Percentiles rank a stretch among this genome's conserved stretches.
These are phyloP conservation scores for Gremmenia infestans DNA, from an alignment of 2,329 filamentous ascomycete genomes.

Conservation along the genomic window DNA sequence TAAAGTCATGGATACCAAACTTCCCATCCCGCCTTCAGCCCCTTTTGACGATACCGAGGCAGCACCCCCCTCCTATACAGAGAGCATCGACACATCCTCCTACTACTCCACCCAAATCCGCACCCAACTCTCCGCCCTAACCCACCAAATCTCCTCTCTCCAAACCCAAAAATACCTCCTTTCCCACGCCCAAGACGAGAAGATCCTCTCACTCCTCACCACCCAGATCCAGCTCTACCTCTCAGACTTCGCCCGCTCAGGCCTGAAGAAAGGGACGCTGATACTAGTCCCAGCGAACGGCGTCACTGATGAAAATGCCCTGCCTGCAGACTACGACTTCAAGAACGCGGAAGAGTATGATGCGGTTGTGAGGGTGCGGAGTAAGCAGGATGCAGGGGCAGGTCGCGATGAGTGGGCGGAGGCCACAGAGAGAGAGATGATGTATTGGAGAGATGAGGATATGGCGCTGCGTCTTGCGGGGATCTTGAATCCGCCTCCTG, in stretches of 20 bases:
- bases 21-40: not conserved
- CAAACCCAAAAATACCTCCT: conserved; percentile 20
- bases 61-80: conserved; percentile 23
- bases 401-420: conserved; percentile 2
- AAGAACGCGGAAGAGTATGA: conserved; percentile 18
- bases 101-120: conserved; percentile 25
- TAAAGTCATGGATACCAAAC: conserved; percentile 21
- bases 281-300: conserved; percentile 25
- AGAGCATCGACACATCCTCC: conserved; percentile 15
- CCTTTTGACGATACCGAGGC: conserved; percentile 10
- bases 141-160: conserved; percentile 18
- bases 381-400: conserved; percentile 12
- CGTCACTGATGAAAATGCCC: conserved; percentile 18
- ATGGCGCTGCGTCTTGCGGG: conserved; percentile 23
- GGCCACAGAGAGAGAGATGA: conserved; percentile 4
- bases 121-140: conserved; percentile 22
- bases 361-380: conserved; percentile 16
- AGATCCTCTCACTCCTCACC: conserved; percentile 25
- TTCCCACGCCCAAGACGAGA: conserved; percentile 23
- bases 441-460: conserved; percentile 25
- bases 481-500: conserved; percentile 17
- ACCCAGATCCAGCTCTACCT: conserved; percentile 25
- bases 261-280: conserved; percentile 21
- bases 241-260: conserved; percentile 23
- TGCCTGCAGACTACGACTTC: conserved; percentile 23